Evolutionary conservation across 257 asterid species (phyloP), one percentile per base, ranked within the genome.

Genomic region (Verbena officinalis): DNA sequence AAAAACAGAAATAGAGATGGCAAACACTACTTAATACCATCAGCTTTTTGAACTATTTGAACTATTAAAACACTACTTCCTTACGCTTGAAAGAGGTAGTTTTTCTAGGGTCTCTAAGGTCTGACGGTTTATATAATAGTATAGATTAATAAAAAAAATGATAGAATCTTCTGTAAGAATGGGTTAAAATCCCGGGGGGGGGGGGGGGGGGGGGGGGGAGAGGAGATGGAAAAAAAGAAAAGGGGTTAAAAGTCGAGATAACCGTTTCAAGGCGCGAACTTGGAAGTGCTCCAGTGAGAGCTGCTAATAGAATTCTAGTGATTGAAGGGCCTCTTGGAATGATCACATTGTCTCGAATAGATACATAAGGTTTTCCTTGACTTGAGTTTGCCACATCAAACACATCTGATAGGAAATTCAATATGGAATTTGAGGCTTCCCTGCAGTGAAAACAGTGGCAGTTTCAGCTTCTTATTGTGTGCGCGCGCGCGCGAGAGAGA

Each of bases 271-370:
- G 62, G 68, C 97, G 89, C 8, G 99, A 90, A 74, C 77, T 84
- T 56, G 99, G 97, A 65, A 93, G 97, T 45, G 96, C 99, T 69
- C 99, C 99, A 1, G 97, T 80, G 59, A 93, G 77, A 74, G 95
- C 87, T 71, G 95, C 97, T 42, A 93, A 58, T 45, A 93, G 83
- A 69, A 90, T 83, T 77, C 97, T 77, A 78, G 95, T 74, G 79
- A 93, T 76, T 31, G 55, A 78, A 24, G 86, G 59, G 31, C 99
- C 97, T 34, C 99, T 79, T 10, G 97, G 99, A 72, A 88, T 55
- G 61, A 93, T 75, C 33, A 93, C 92, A 12, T 67, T 83, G 75
- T 93, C 96, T 77, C 97, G 84, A 59, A 88, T 80, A 30, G 95
- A 64, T 49, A 83, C 52, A 60, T 79, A 90, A 45, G 73, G 77